Evolutionary conservation across 179 eudicot species (phyloP), one percentile per base, ranked within the genome.

Genomic region (Gypsophila paniculata): DNA sequence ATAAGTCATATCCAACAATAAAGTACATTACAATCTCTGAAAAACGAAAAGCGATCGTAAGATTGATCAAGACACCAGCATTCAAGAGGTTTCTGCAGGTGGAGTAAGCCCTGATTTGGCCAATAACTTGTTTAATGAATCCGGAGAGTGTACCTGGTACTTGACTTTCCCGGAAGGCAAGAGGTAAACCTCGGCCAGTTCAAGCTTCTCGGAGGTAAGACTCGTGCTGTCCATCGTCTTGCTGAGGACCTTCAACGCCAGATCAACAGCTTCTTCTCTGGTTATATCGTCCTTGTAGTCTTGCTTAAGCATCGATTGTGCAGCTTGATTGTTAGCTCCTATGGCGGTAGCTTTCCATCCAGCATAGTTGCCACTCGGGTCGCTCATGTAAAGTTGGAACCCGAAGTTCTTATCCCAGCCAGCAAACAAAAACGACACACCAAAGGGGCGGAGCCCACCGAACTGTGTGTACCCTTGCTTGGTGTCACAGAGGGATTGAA

Each of bases 221-320:
- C 96, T 93, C 0, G 98, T 93, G 82, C 96, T 93, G 71, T 93
- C 98, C 98, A 93, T 93, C 2, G 98, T 89, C 90, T 91, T 93
- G 65, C 98, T 87, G 7, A 93, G 90, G 60, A 93, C 98, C 89
- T 93, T 93, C 73, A 93, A 77, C 0, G 88, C 96, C 61, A 93
- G 90, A 73, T 93, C 85, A 42, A 88, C 87, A 2, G 96, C 98
- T 42, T 89, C 98, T 68, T 93, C 93, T 73, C 98, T 79, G 6
- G 81, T 76, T 52, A 91, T 90, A 8, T 91, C 98, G 81, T 93
- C 98, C 87, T 91, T 93, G 75, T 93, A 93, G 61, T 93, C 98
- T 81, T 93, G 98, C 84, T 93, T 89, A 23, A 93, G 93, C 91
- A 93, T 93, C 14, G 98, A 93, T 63, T 93, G 98, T 22, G 96